Evolutionary conservation across 1,284 basidiomycete species (phyloP), one percentile per base, ranked within the genome.

Genomic region (Tranzscheliella williamsii): DNA sequence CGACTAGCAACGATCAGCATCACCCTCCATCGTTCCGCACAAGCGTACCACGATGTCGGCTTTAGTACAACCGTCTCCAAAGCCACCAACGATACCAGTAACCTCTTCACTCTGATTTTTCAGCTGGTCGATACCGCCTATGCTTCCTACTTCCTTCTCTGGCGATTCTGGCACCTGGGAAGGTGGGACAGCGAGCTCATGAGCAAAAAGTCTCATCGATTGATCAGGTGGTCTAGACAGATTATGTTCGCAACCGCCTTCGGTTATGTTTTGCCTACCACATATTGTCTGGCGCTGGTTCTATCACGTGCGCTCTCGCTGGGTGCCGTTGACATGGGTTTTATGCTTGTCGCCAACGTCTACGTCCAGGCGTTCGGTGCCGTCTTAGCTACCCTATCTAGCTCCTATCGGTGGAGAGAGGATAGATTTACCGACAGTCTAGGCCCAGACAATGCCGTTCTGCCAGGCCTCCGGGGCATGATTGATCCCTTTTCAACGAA

Each of bases 301-400:
- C n/a, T 56, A 5, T 55, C 42, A 24, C 50, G 47, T 24, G 48
- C 47, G 4, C 39, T 58, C 3, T 18, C 30, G 15, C 43, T 64
- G 3, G 26, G 29, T 4, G 26, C 50, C 21, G 44, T 43, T 41
- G 48, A 64, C 27, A 48, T 63, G 45, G 64, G 64, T 17, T 64
- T 58, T 55, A 50, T 67, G 45, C 45, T 67, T 17, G 64, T 67
- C n/a, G 55, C 60, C 51, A 67, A 67, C 30, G 53, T 67, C 27
- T 67, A 63, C 38, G 55, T 67, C 4, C 60, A 64, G 24, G 54
- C 54, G 0, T 63, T 63, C 24, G 64, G 64, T 27, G 60, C 64
- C 11, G 54, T 62, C 9, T 48, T 67, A 7, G 64, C 64, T 4
- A 55, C 46, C 16, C 26, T 62, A 27, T 57, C 58, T 6, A 48